Evolutionary conservation across 164 flowering plant genomes (phyloP).

Genomic region (Piper longum): DNA sequence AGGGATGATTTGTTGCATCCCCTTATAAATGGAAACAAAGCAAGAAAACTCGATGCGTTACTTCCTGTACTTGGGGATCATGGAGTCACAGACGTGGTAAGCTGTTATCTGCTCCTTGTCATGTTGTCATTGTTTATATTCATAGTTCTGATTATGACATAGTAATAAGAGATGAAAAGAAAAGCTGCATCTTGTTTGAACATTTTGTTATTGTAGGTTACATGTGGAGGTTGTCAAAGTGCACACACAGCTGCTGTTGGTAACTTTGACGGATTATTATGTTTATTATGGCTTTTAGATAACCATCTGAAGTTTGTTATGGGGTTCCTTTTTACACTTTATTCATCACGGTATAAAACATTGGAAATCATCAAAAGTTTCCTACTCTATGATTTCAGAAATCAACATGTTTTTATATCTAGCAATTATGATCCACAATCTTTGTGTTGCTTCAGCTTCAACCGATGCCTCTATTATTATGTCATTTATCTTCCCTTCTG

Average conservation of each 20-base stretch:
- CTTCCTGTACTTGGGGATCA: slow-evolving; percentile 69
- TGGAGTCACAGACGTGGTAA: slow-evolving; percentile 74
- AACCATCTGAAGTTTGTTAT: not conserved
- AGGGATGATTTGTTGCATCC: slow-evolving; percentile 96
- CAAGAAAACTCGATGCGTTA: slow-evolving; percentile 75
- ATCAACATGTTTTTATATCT: not conserved
- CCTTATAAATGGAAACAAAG: slow-evolving; percentile 84
- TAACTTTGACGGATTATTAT: slow-evolving; percentile 14
- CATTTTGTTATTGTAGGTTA: slow-evolving; percentile 44
- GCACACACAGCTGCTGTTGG: slow-evolving; percentile 96
- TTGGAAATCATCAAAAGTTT: not conserved
- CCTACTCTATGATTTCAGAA: not conserved
- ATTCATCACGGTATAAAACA: not conserved
- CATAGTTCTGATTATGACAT: too few species aligned
- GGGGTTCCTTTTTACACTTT: not conserved
- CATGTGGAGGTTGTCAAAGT: slow-evolving; percentile 99
- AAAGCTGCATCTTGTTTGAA: slow-evolving; percentile 14
- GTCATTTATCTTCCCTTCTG: not conserved
- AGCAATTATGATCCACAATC: not conserved
- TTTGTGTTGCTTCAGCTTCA: not conserved
- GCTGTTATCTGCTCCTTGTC: slow-evolving; percentile 9
- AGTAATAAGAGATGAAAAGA: too few species aligned
- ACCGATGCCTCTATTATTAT: not conserved
- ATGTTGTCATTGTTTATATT: not conserved
- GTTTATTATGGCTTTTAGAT: not conserved